These are phyloP conservation scores for Aureobasidium sp. DNA, from an alignment of 2,329 filamentous ascomycete genomes.

Conservation along the genomic window DNA sequence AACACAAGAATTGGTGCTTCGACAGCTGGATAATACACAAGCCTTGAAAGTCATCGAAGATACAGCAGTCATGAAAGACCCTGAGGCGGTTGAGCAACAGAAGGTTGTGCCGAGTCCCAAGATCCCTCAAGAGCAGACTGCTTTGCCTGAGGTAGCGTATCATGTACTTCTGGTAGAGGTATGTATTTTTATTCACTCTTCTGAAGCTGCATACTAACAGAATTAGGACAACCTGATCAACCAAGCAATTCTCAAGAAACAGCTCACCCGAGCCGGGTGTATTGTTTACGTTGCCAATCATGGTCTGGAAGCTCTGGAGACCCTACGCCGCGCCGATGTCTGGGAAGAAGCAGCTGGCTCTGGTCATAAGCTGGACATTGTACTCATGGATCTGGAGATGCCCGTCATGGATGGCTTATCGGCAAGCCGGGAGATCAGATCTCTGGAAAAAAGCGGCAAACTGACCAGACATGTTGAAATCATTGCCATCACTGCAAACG, in stretches of 20 bases:
- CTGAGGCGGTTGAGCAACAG: neutral
- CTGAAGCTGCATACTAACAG: neutral
- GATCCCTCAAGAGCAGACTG: neutral
- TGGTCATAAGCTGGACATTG: slow-evolving; percentile 31
- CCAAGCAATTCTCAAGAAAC: slow-evolving; percentile 20
- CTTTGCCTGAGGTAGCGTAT: slow-evolving; percentile 17
- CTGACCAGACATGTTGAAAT: slow-evolving; percentile 17
- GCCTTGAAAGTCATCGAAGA: neutral
- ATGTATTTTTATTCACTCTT: neutral
- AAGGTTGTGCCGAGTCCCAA: neutral
- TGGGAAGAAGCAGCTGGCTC: neutral
- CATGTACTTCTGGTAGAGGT: slow-evolving; percentile 21
- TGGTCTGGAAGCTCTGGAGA: slow-evolving; percentile 21
- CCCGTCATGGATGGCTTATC: slow-evolving; percentile 22
- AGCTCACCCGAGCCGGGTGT: slow-evolving; percentile 19
- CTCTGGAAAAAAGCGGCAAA: slow-evolving; percentile 15
- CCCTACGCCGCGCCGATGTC: slow-evolving; percentile 13
- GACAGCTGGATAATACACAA: neutral
- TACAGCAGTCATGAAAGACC: neutral
- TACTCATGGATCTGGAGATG: slow-evolving; percentile 76
- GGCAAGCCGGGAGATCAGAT: slow-evolving; percentile 19
- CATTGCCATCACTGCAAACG: slow-evolving; percentile 24
- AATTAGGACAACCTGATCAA: slow-evolving; percentile 25
- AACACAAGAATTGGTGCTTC: neutral
- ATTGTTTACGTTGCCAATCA: slow-evolving; percentile 19